Conservation (phyloP, 305 asterid genomes). For the Euphrasia arctica region DNA sequence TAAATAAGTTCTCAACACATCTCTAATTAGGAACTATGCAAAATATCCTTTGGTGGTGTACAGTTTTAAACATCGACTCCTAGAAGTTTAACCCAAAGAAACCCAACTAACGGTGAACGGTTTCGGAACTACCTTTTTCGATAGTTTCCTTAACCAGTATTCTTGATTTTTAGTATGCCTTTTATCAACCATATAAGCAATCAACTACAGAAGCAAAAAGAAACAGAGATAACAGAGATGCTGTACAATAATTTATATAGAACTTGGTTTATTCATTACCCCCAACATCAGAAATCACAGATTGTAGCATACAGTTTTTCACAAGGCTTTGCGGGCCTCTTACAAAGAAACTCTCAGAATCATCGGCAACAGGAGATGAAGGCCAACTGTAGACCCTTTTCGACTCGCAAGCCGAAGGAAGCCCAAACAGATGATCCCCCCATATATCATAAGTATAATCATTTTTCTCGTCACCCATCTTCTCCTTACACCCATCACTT, state of each 20-base stretch:
- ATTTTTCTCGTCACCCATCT: slow-evolving; percentile 34
- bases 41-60: background rate
- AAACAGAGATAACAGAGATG: too few species aligned
- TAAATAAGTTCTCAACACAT: background rate
- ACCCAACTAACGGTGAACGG: background rate
- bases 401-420: slow-evolving; percentile 32
- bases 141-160: background rate
- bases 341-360: slow-evolving; percentile 79
- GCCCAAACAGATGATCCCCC: slow-evolving; percentile 81
- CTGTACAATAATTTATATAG: too few species aligned
- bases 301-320: slow-evolving; percentile 29
- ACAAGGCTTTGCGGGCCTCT: slow-evolving; percentile 67
- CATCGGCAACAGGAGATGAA: slow-evolving; percentile 28
- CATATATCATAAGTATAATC: slow-evolving; percentile 64
- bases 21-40: background rate
- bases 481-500: slow-evolving; percentile 34
- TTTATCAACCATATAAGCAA: too few species aligned
- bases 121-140: background rate
- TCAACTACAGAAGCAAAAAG: too few species aligned
- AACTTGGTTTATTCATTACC: slow-evolving; percentile 41
- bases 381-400: slow-evolving; percentile 19
- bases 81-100: background rate
- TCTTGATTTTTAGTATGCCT: background rate
- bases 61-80: background rate
- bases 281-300: slow-evolving; percentile 37